These are phyloP conservation scores for Oldenlandia corymbosa DNA, from an alignment of 257 asterid species.

Conservation along the genomic window DNA sequence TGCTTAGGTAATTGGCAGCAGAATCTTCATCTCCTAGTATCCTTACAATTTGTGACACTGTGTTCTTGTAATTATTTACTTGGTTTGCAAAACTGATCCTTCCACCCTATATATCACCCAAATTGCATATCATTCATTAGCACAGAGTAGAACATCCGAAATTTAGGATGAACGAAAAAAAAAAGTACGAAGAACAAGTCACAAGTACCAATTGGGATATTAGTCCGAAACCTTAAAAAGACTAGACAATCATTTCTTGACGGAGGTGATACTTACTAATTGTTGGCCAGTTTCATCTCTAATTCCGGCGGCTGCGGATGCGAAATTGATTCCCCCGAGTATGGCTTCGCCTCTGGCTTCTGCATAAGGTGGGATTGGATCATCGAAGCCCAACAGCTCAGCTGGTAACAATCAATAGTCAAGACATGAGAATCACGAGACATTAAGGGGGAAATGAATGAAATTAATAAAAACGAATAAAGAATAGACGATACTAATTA, in stretches of 20 bases:
- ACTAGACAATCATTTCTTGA: too few relatives aligned
- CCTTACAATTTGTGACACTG: constrained; percentile 50
- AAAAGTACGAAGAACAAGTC: too few relatives aligned
- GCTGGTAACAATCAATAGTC: constrained; percentile 32
- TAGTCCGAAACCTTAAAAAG: too few relatives aligned
- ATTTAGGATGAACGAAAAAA: too few relatives aligned
- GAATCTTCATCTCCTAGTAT: constrained; percentile 35
- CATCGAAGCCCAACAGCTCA: constrained; percentile 60
- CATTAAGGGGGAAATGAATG: too few relatives aligned
- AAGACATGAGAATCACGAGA: neutral
- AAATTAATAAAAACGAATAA: too few relatives aligned
- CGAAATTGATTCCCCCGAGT: constrained; percentile 70
- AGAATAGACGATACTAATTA: too few relatives aligned
- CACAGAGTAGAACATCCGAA: too few relatives aligned
- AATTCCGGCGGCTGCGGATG: constrained; percentile 89
- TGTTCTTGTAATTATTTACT: constrained; percentile 65
- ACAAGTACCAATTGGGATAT: too few relatives aligned
- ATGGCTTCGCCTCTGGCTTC: constrained; percentile 50
- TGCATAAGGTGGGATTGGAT: constrained; percentile 53
- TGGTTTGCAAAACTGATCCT: constrained; percentile 55
- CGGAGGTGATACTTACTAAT: constrained; percentile 28
- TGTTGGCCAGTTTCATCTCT: constrained; percentile 78
- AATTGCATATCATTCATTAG: too few relatives aligned
- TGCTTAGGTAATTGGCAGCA: constrained; percentile 34
- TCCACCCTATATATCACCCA: constrained; percentile 41